Evolutionary conservation across 1,284 basidiomycete species (phyloP).

Genomic region (Hemileia vastatrix): DNA sequence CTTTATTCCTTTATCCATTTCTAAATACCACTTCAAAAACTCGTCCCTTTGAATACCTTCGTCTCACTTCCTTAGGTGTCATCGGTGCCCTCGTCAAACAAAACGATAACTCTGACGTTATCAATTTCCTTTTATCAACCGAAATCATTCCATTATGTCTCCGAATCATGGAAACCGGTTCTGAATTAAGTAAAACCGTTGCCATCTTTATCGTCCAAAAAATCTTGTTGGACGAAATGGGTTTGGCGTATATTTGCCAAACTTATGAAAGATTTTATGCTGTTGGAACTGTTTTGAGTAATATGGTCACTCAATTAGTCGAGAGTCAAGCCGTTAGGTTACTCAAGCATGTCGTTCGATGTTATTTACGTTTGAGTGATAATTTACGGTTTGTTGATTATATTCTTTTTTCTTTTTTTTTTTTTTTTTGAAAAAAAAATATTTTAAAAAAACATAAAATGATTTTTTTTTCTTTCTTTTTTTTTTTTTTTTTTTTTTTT

Average conservation of each 20-base stretch:
- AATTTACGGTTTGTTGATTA: slow-evolving; percentile 64
- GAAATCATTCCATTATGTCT: slow-evolving; percentile 99
- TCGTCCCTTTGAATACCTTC: slow-evolving; percentile 95
- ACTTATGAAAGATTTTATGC: slow-evolving; percentile 99
- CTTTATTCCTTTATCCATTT: slow-evolving; percentile 97
- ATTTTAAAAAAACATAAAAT: no score
- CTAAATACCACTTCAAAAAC: slow-evolving; percentile 99
- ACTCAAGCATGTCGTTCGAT: slow-evolving; percentile 95
- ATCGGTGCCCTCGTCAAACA: slow-evolving; percentile 99
- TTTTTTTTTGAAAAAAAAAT: neutral
- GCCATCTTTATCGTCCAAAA: slow-evolving; percentile 99
- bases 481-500: neutral
- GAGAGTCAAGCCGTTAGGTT: slow-evolving; percentile 95
- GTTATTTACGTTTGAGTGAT: slow-evolving; percentile 91
- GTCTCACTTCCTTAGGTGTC: slow-evolving; percentile 92
- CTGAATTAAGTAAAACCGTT: slow-evolving; percentile 97
- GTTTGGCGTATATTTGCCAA: slow-evolving; percentile 96
- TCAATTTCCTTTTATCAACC: slow-evolving; percentile 96
- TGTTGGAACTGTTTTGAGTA: slow-evolving; percentile 93
- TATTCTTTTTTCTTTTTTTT: neutral
- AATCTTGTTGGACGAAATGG: slow-evolving; percentile 94
- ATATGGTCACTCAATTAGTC: slow-evolving; percentile 94
- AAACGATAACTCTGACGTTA: slow-evolving; percentile 98
- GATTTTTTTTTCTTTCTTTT: neutral
- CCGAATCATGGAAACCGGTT: slow-evolving; percentile 99